A percentile compares a stretch with the other conserved stretches of the same genome.
phyloP scores from a whole-genome alignment of 108 stramenopile species.

The Heterococcus sp. region DNA sequence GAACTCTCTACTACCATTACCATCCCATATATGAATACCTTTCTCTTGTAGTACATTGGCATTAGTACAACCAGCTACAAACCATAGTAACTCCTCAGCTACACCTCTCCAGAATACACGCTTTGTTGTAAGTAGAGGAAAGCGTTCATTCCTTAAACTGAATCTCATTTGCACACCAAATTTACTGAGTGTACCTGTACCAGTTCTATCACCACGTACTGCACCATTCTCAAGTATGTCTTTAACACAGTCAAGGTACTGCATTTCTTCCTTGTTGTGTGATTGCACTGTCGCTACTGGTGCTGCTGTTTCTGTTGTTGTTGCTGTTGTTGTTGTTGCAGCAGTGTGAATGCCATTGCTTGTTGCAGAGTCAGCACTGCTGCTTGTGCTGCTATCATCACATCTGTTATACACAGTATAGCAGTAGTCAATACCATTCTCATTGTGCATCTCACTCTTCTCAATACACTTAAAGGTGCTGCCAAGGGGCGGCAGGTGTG shows the following conservation, averaged over 20 bases:
- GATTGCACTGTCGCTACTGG: background rate
- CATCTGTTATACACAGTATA: conserved; percentile 47
- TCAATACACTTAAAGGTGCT: conserved; percentile 23
- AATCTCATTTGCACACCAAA: conserved; percentile 99
- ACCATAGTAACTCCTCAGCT: conserved; percentile 98
- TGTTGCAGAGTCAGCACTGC: background rate
- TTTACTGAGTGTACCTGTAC: conserved; percentile 93
- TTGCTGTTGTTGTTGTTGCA: background rate
- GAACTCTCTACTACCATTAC: conserved; percentile 97
- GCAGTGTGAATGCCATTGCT: background rate
- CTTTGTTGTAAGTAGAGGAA: conserved; percentile 97
- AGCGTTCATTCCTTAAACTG: conserved; percentile 73
- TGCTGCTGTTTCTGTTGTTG: no score
- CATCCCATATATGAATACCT: conserved; percentile 99
- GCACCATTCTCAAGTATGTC: conserved; percentile 88
- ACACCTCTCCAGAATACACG: conserved; percentile 98
- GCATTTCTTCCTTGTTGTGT: conserved; percentile 74
- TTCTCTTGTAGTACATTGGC: conserved; percentile 87
- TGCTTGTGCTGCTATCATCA: no score
- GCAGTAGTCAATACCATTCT: conserved; percentile 50
- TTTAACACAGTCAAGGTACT: conserved; percentile 86
- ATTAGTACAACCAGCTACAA: conserved; percentile 90
- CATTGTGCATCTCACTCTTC: conserved; percentile 5
- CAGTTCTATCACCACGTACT: conserved; percentile 91
- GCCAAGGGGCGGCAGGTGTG: conserved; percentile 45